Evolutionary conservation across 805 yeast species (phyloP), one percentile per base, ranked within the genome.

Genomic region (Wickerhamiella nectarea): DNA sequence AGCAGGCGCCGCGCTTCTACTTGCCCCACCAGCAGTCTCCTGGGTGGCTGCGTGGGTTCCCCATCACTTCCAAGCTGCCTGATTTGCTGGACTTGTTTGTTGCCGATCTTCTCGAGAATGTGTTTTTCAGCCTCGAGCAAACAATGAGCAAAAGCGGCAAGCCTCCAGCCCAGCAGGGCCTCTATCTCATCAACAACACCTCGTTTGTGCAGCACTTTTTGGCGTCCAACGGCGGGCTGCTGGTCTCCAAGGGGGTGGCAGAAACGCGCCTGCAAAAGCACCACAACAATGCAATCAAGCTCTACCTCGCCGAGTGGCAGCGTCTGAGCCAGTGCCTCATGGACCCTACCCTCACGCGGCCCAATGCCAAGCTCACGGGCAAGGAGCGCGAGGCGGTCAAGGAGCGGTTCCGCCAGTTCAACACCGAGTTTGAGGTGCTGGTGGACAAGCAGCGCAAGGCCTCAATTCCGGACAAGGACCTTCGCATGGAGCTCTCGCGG

Each of bases 351-450:
- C 76, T 80, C 11, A 76, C 76, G 24, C 70, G 74, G 34, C 72
- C 34, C 46, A 51, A 45, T 20, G 34, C 49, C 65, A 50, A 65
- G 75, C 36, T 75, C 76, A 38, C 50, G 3, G 41, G 45, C n/a
- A 80, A 82, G 51, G 94, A 85, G 50, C 74, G 76, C 49, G 95
- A 85, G 43, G 74, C 69, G 40, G 74, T 85, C 45, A 91, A 89
- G 55, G 95, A 91, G 48, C 75, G 83, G 56, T 85, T 84, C 63
- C 74, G 73, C 50, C 78, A 72, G 47, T 91, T 89, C 64, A 89
- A 87, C 58, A 74, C 74, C 22, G 79, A 78, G 36, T 82, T 91
- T 57, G 97, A 91, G 43, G 82, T 75, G 26, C 73, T 87, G 26
- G 71, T 80, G 19, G 70, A 69, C 24, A 75, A 71, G 45, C 82